Evolutionary conservation across 1,139 yeast genomes (phyloP).

Genomic region (Blastobotrys proliferans): DNA sequence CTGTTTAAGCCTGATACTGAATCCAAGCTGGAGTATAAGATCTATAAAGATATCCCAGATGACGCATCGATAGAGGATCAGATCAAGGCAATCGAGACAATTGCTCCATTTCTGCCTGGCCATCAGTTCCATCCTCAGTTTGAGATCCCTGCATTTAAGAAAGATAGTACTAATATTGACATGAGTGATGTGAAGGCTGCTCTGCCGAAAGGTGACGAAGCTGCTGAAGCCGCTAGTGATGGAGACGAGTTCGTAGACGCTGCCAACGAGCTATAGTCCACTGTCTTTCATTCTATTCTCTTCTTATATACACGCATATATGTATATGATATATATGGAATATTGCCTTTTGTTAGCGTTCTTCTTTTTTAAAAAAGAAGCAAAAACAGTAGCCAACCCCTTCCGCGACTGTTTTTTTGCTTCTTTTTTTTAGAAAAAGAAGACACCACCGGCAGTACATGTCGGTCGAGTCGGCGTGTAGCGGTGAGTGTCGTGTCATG

Average conservation of each 20-base stretch:
- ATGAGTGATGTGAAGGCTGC: neutral
- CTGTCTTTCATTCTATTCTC: neutral
- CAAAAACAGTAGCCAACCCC: too few species aligned
- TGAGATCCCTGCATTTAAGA: constrained; percentile 63
- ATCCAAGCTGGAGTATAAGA: constrained; percentile 50
- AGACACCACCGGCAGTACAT: too few species aligned
- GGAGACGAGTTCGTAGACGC: constrained; percentile 28
- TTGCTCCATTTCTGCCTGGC: constrained; percentile 74
- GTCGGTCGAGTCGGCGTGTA: too few species aligned
- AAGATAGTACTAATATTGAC: constrained; percentile 29
- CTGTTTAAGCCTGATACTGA: constrained; percentile 50
- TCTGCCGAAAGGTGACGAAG: neutral
- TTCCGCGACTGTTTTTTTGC: too few species aligned
- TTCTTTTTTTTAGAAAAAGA: too few species aligned
- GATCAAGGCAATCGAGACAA: constrained; percentile 51
- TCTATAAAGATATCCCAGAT: constrained; percentile 56
- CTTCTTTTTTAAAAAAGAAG: too few species aligned
- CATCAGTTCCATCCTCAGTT: constrained; percentile 61
- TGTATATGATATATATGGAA: too few species aligned
- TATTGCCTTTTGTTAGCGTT: too few species aligned
- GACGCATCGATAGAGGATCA: constrained; percentile 47
- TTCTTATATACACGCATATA: too few species aligned
- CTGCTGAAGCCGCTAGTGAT: constrained; percentile 16
- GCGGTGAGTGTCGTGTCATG: too few species aligned
- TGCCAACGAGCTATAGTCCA: neutral